Conservation (phyloP, 2,329 filamentous ascomycete species). For the Stenocarpella maydis region DNA sequence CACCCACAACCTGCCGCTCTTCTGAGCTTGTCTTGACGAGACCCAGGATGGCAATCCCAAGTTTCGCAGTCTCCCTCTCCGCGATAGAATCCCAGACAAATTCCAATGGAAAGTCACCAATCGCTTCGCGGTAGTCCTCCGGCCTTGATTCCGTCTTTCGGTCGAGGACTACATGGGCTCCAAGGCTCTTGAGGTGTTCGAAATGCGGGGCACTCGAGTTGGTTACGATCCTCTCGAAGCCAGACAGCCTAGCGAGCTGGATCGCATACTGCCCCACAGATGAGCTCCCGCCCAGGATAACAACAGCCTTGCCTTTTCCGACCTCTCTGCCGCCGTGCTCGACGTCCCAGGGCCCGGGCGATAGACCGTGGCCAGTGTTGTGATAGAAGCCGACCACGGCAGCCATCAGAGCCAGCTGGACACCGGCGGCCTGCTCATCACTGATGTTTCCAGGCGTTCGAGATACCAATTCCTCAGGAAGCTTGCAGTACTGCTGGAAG, state of each 20-base stretch:
- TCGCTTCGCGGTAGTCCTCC: slow-evolving; percentile 39
- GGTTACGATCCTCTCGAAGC: slow-evolving; percentile 54
- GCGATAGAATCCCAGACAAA: slow-evolving; percentile 46
- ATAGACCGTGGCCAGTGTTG: slow-evolving; percentile 38
- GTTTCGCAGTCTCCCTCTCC: slow-evolving; percentile 40
- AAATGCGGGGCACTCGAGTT: slow-evolving; percentile 49
- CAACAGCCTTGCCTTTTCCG: slow-evolving; percentile 50
- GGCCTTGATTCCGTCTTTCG: slow-evolving; percentile 36
- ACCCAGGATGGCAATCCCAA: slow-evolving; percentile 42
- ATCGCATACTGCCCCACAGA: slow-evolving; percentile 54
- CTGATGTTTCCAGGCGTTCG: slow-evolving; percentile 43
- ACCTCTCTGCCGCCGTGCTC: slow-evolving; percentile 42
- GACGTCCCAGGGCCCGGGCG: slow-evolving; percentile 42
- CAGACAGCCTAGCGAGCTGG: slow-evolving; percentile 52
- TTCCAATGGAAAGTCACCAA: slow-evolving; percentile 40
- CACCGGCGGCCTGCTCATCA: slow-evolving; percentile 43
- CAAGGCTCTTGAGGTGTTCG: slow-evolving; percentile 40
- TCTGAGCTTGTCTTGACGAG: slow-evolving; percentile 36
- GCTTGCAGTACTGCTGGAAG: slow-evolving; percentile 49
- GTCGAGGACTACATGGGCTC: slow-evolving; percentile 37
- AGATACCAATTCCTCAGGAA: slow-evolving; percentile 44
- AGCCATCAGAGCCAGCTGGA: slow-evolving; percentile 40
- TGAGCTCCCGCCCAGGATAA: slow-evolving; percentile 45
- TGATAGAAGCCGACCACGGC: slow-evolving; percentile 39
- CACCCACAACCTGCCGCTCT: slow-evolving; percentile 36